Evolutionary conservation across 2,329 filamentous ascomycete species (phyloP).

Genomic region (Monosporascus sp.): DNA sequence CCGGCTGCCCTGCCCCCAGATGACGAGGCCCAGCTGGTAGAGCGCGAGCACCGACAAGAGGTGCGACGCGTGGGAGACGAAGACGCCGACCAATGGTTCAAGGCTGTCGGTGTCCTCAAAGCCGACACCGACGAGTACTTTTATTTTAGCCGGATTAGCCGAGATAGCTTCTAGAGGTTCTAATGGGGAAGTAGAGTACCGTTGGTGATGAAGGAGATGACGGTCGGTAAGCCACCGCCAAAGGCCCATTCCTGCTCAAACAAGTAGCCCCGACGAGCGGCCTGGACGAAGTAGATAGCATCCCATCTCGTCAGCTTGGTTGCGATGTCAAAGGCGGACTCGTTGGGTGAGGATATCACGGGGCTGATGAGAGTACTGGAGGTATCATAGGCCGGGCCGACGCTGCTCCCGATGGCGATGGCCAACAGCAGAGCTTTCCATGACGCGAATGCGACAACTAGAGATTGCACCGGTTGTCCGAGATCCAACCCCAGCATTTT

Average conservation of each 20-base stretch:
- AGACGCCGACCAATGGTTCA: constrained; percentile 53
- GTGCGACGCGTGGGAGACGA: constrained; percentile 69
- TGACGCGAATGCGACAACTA: constrained; percentile 41
- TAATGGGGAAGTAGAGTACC: constrained; percentile 20
- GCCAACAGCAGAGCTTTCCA: constrained; percentile 67
- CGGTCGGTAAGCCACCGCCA: constrained; percentile 43
- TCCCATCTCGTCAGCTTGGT: constrained; percentile 71
- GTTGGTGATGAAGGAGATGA: constrained; percentile 31
- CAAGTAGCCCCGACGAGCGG: constrained; percentile 57
- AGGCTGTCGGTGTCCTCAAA: constrained; percentile 16
- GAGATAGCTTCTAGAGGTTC: neutral
- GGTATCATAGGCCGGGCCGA: constrained; percentile 70
- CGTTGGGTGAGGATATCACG: constrained; percentile 28
- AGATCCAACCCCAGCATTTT: constrained; percentile 16
- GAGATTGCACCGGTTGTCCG: constrained; percentile 13
- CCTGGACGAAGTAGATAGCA: constrained; percentile 67
- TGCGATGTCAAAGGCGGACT: constrained; percentile 33
- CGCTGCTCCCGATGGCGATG: constrained; percentile 46
- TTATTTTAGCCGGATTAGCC: constrained; percentile 1
- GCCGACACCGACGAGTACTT: constrained; percentile 21
- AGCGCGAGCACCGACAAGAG: constrained; percentile 68
- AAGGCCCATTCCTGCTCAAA: constrained; percentile 88
- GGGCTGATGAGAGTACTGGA: constrained; percentile 55
- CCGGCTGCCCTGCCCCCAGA: constrained; percentile 39
- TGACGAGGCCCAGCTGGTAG: constrained; percentile 55